Evolutionary conservation across 2,329 filamentous ascomycete genomes (phyloP), one percentile per base, ranked within the genome.

Genomic region (Tolypocladium nubicola): DNA sequence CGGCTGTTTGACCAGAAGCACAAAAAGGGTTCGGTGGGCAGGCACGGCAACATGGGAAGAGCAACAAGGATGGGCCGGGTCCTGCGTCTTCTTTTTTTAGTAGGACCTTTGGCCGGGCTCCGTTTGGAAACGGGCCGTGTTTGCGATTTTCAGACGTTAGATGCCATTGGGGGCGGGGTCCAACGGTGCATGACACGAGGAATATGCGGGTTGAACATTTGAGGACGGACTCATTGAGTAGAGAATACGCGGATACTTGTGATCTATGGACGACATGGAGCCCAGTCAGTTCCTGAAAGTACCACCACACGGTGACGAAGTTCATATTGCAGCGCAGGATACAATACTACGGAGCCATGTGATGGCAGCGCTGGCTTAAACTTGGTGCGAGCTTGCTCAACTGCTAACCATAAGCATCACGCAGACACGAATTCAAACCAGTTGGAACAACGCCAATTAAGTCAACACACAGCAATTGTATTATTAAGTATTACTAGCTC

Each of bases 401-500:
- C 13, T 16, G 37, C 37, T 38, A 3, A 38, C 11, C 11, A 38
- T 13, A 38, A 5, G 5, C 37, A 38, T 4, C 10, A 14, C 4
- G 11, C 11, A 38, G 37, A 13, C 11, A 38, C 37, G 37, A 38
- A 11, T 14, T 14, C 11, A 14, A 7, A 38, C 37, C 14, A 33
- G 3, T 33, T 50, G 8, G 26, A 33, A 26, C 14, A 49, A 10
- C 19, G 3, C 13, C 43, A 33, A 3, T 9, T 35, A 10, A n/a
- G 47, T 50, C 47, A 50, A 68, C 68, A 73, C 66, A 67, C 66
- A 71, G 65, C 69, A 70, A 59, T 69, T 69, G 66, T 70, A 73
- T 73, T 73, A 74, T 73, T 75, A 75, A 66, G 64, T 75, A 75
- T 75, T 75, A 74, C 67, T 71, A 71, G 71, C 68, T 70, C 65